Evolutionary conservation across 768 basidiomycete species (phyloP).

Genomic region (Brasilioporus rufonigricans): DNA sequence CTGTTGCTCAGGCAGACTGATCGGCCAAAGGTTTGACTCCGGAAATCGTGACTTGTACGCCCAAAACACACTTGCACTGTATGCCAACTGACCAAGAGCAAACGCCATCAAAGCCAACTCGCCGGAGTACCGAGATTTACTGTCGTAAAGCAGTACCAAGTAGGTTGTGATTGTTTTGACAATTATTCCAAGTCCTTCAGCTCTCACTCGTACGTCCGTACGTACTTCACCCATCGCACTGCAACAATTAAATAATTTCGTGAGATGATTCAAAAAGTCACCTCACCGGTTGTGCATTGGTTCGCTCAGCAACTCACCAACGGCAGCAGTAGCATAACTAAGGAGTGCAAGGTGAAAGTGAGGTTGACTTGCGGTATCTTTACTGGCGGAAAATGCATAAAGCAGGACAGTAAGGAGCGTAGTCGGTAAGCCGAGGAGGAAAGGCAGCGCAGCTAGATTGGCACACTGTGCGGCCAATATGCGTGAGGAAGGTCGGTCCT

Average conservation of each 20-base stretch:
- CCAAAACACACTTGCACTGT: conserved; percentile 55
- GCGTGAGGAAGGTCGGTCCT: conserved; percentile 2
- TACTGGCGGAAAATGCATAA: conserved; percentile 55
- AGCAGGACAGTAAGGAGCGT: conserved; percentile 48
- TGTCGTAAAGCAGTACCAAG: conserved; percentile 54
- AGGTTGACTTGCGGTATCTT: conserved; percentile 57
- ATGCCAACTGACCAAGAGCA: conserved; percentile 79
- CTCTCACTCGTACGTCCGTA: conserved; percentile 71
- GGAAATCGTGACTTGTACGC: conserved; percentile 53
- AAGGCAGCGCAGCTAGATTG: conserved; percentile 63
- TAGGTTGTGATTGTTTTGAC: conserved; percentile 74
- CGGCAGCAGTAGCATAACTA: conserved; percentile 71
- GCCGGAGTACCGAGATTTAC: conserved; percentile 29
- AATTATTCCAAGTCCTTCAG: conserved; percentile 83
- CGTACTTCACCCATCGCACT: conserved; percentile 68
- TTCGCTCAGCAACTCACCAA: conserved; percentile 79
- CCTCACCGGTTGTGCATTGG: conserved; percentile 74
- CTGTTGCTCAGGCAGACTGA: conserved; percentile 19
- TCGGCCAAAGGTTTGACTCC: conserved; percentile 33
- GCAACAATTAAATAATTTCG: conserved; percentile 21
- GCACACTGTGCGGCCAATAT: conserved; percentile 21
- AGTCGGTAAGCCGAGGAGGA: conserved; percentile 65
- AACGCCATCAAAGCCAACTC: conserved; percentile 75
- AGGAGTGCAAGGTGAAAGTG: conserved; percentile 60
- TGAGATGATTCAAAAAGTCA: background rate